Percentiles rank a stretch among this genome's conserved stretches.
phyloP scores from a whole-genome alignment of 2,329 filamentous ascomycete species.

The Trichoderma sp. region DNA sequence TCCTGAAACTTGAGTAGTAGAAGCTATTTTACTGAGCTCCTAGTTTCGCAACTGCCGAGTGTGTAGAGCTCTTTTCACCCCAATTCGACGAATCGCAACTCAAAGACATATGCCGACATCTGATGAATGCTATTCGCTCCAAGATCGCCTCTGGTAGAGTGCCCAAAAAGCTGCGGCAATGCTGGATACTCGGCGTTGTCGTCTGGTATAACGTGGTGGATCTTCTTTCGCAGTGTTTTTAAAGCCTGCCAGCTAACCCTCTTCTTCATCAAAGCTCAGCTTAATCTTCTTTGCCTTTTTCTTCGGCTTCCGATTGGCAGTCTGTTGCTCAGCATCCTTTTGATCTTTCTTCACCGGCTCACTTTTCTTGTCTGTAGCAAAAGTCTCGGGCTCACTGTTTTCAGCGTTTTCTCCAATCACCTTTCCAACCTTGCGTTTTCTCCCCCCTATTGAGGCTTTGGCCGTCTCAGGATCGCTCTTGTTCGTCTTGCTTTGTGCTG shows the following conservation, averaged over 20 bases:
- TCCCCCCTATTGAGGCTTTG: constrained; percentile 43
- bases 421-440: constrained; percentile 58
- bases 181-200: neutral
- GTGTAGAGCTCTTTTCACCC: neutral
- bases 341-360: constrained; percentile 28
- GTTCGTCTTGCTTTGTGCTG: constrained; percentile 38
- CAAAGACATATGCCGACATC: neutral
- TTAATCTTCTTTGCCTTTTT: constrained; percentile 68
- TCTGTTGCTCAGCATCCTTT: constrained; percentile 33
- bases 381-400: constrained; percentile 30
- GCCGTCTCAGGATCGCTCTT: constrained; percentile 34
- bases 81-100: neutral
- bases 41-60: neutral
- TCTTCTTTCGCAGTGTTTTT: neutral
- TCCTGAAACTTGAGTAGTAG: neutral
- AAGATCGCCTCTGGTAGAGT: too few relatives aligned
- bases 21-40: neutral
- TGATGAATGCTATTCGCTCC: neutral
- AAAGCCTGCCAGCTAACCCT: constrained; percentile 39
- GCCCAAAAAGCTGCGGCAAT: neutral
- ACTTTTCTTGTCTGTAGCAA: constrained; percentile 27
- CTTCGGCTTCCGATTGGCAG: constrained; percentile 45
- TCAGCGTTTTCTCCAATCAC: constrained; percentile 43
- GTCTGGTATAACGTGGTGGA: neutral
- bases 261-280: constrained; percentile 68